Evolutionary conservation across 768 basidiomycete species (phyloP), one percentile per base, ranked within the genome.

Genomic region (Trametes sanguinea): DNA sequence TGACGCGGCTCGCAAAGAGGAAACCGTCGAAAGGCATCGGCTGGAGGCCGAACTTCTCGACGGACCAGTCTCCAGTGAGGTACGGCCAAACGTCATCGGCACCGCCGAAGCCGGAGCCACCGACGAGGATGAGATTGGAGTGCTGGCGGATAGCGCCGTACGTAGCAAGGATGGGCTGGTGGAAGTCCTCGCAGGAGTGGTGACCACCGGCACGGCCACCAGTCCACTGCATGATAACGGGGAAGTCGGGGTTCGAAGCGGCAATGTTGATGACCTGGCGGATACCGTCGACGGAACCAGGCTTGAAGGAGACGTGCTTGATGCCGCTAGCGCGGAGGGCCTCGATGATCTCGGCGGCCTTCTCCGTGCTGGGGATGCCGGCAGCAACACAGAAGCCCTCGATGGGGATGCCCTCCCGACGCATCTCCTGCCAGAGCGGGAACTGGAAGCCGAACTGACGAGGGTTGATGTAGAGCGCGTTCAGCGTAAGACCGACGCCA

Each of bases 331-430:
- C 76, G 68, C 83, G 84, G 51, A 99, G 78, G 3, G 88, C 92
- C 13, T 81, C 85, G 66, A 98, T 97, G 76, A 99, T 98, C 76
- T 98, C 96, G 47, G 88, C 88, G 2, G 96, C 95, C 77, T 98
- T 99, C 77, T 98, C 97, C 2, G 94, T 94, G 68, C 85, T 91
- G 8, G 97, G 97, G 67, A 99, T 92, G 71, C 96, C 97, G 48
- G 97, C 97, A 43, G 96, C 97, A 61, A 98, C 93, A 73, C 95
- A 98, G 78, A 99, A 96, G n/a, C 97, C 97, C 79, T 99, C 96
- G 64, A 98, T 81, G 11, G 97, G 97, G 3, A 95, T 78, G 58
- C 96, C 96, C 74, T 98, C 97, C 61, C 87, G 87, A 65, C 93
- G 88, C 90, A 99, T 91, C 76, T 97, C 93, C 74, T 95, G 92